Base-by-base conservation (phyloP, 352 stramenopile genomes). In the Phytophthora litchii region DNA sequence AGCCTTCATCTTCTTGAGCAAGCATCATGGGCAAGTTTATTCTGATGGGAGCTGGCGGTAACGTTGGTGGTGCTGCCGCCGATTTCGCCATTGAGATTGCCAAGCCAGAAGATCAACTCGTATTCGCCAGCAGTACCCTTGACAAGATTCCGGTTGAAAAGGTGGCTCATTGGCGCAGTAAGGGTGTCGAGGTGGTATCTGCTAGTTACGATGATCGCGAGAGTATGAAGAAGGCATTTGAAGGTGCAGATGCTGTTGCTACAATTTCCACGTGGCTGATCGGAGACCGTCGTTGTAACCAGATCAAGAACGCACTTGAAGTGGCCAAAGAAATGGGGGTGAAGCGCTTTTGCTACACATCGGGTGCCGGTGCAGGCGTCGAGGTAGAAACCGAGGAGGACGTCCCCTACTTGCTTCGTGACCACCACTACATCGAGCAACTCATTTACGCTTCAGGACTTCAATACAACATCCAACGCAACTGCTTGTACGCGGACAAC, bases 191-290 rank as follows among this genome's bases (percentile, higher is more conserved):
- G 14, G 61, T 65, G 19, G 46, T 56, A 32, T 43, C 42, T 16
- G 61, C 61, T 14, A 65, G 47, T 29, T 70, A 70, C 20, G 61
- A 70, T 13, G 54, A 70, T 42, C 7, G n/a, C 1, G 61, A 70
- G n/a, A 65, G 60, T 20, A 54, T 70, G 54, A 64, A 64, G 35
- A 70, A 60, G 41, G 34, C 41, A 20, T 70, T 70, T 21, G 14
- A 59, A 19, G 60, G 60, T 16, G 60, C 60, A 0, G 60, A 65
- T 1, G 60, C 42, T 11, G 60, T 70, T 4, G 54, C 54, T 17
- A 57, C 45, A 25, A 70, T 70, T 19, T 70, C 60, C 5, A 70
- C 60, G n/a, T 70, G 60, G 60, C 42, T 70, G 14, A 65, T 70
- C 42, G 60, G 60, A 29, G 60, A 70, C 35, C 54, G 60, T 61